These are phyloP conservation scores for Raffaelea albimanens DNA, from an alignment of 2,329 filamentous ascomycete species.

Conservation along the genomic window DNA sequence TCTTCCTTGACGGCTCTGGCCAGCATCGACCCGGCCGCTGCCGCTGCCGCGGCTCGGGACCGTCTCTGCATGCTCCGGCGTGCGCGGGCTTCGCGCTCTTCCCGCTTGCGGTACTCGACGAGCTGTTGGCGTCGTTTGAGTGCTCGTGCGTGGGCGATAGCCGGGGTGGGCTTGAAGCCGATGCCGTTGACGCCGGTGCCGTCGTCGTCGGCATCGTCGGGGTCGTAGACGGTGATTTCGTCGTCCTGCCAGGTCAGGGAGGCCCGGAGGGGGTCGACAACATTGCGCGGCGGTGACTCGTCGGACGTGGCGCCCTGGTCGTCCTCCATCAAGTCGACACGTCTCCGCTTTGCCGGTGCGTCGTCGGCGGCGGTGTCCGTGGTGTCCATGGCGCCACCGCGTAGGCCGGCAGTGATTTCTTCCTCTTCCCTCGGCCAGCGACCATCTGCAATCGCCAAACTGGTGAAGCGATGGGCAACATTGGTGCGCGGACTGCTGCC, in stretches of 20 bases:
- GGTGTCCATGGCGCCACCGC: neutral
- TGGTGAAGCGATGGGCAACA: neutral
- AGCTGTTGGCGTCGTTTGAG: conserved; percentile 52
- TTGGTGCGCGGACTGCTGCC: neutral
- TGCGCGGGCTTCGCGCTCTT: conserved; percentile 50
- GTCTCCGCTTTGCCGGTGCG: neutral
- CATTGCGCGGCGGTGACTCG: neutral
- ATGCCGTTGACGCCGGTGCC: conserved; percentile 59
- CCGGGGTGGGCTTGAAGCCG: conserved; percentile 55
- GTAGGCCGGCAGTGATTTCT: neutral
- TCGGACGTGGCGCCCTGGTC: too few relatives aligned
- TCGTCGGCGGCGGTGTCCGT: neutral
- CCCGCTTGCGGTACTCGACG: conserved; percentile 50
- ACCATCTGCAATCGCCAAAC: neutral
- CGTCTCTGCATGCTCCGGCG: conserved; percentile 41
- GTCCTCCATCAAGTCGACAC: neutral
- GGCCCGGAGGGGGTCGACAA: conserved; percentile 46
- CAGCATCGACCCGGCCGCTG: neutral
- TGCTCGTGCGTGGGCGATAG: conserved; percentile 46
- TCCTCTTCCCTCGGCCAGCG: neutral
- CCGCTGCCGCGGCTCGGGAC: conserved; percentile 15
- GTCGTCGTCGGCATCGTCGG: conserved; percentile 56
- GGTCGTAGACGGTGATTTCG: conserved; percentile 58
- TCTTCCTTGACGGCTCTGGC: neutral
- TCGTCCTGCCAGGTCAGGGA: conserved; percentile 59